These are phyloP conservation scores for Myriangium duriaei DNA, from an alignment of 2,329 filamentous ascomycete genomes.

Conservation along the genomic window DNA sequence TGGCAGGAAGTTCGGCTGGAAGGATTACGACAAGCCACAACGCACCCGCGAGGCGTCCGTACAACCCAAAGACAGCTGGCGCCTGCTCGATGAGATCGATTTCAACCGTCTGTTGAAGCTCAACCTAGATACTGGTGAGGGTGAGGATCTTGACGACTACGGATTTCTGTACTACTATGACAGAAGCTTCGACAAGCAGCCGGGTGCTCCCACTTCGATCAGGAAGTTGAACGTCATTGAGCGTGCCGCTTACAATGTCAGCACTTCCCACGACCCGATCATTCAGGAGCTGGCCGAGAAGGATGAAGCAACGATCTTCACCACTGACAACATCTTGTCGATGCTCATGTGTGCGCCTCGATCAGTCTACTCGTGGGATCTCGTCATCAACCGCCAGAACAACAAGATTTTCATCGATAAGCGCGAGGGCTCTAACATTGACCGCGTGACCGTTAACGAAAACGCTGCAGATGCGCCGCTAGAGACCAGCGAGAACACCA, in stretches of 20 bases:
- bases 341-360: constrained; percentile 99
- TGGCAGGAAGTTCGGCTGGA: constrained; percentile 90
- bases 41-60: constrained; percentile 93
- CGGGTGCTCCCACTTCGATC: constrained; percentile 72
- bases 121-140: constrained; percentile 87
- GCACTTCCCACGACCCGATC: constrained; percentile 87
- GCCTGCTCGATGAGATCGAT: constrained; percentile 94
- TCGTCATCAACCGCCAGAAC: constrained; percentile 83
- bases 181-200: constrained; percentile 83
- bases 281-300: constrained; percentile 95
- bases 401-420: constrained; percentile 99
- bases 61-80: constrained; percentile 92
- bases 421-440: constrained; percentile 84
- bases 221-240: constrained; percentile 80
- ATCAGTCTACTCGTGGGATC: constrained; percentile 96
- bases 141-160: constrained; percentile 89
- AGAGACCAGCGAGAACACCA: constrained; percentile 81
- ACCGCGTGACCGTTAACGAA: constrained; percentile 98
- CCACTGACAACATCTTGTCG: constrained; percentile 90
- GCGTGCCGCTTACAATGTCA: constrained; percentile 94
- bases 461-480: constrained; percentile 92
- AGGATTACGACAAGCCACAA: constrained; percentile 95
- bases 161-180: constrained; percentile 99
- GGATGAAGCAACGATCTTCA: constrained; percentile 91
- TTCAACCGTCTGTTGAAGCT: constrained; percentile 91